These are phyloP conservation scores for Magnolia officinalis DNA, from an alignment of 164 flowering plant genomes.

Conservation along the genomic window DNA sequence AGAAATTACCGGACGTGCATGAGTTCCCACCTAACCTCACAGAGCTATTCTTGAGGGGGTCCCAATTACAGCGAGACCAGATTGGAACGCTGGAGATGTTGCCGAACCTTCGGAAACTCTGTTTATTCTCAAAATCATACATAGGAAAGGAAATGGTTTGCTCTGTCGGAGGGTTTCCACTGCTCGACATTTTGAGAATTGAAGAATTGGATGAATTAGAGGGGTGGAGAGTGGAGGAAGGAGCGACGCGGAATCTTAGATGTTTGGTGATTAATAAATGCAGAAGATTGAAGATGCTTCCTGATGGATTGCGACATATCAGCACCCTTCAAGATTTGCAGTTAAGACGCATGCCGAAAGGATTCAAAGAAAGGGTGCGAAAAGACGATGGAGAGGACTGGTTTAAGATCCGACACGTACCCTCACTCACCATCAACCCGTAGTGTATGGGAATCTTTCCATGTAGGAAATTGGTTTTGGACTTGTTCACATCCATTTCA, in stretches of 20 bases:
- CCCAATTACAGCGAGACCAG: background rate
- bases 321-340: constrained; percentile 11
- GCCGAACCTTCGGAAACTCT: background rate
- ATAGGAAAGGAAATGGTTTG: constrained; percentile 13
- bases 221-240: background rate
- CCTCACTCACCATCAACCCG: background rate
- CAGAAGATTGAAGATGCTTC: constrained; percentile 21
- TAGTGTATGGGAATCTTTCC: too few relatives aligned
- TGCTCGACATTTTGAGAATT: background rate
- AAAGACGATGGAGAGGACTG: background rate
- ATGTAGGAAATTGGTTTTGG: too few relatives aligned
- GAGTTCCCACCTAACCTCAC: background rate
- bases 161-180: background rate
- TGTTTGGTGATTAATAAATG: constrained; percentile 4
- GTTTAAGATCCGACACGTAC: background rate
- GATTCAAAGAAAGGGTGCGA: background rate
- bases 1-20: background rate
- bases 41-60: background rate
- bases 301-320: constrained; percentile 26
- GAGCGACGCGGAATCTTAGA: background rate
- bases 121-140: background rate
- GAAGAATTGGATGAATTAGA: background rate
- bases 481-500: too few relatives aligned
- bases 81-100: background rate
- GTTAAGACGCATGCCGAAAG: background rate